These are phyloP conservation scores for Paraurostyla sp. DNA, from an alignment of 73 alveolate species.

Conservation along the genomic window DNA sequence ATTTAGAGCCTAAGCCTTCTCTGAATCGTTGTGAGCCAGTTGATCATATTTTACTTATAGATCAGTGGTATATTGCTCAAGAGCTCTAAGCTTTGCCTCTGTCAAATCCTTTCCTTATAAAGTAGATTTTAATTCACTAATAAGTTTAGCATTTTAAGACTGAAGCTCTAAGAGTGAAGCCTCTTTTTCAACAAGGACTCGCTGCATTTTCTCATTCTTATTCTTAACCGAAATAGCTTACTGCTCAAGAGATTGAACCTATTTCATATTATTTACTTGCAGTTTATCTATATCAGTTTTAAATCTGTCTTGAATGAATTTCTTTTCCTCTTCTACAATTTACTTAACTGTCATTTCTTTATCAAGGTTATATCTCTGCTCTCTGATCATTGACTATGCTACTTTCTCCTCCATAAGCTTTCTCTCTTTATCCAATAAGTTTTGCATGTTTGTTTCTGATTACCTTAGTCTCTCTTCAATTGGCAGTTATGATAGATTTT, in stretches of 20 bases:
- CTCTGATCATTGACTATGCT: slow-evolving; percentile 34
- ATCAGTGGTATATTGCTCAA: slow-evolving; percentile 46
- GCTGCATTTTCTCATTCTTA: slow-evolving; percentile 36
- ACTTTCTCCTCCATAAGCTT: slow-evolving; percentile 15
- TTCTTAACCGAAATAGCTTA: background rate
- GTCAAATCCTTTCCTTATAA: background rate
- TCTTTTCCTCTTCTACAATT: slow-evolving; percentile 54
- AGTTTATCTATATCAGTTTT: slow-evolving; percentile 29
- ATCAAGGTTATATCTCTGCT: slow-evolving; percentile 4
- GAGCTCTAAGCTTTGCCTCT: slow-evolving; percentile 45
- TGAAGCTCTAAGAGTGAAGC: slow-evolving; percentile 31
- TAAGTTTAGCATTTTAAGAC: slow-evolving; percentile 29
- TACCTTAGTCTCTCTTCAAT: slow-evolving; percentile 41
- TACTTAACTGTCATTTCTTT: slow-evolving; percentile 41
- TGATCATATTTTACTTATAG: slow-evolving; percentile 41
- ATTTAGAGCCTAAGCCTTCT: slow-evolving; percentile 30
- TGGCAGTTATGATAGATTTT: background rate
- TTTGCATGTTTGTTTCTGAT: slow-evolving; percentile 11
- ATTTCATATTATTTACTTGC: slow-evolving; percentile 22
- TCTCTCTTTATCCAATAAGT: slow-evolving; percentile 4
- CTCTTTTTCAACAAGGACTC: slow-evolving; percentile 56
- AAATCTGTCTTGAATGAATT: slow-evolving; percentile 39
- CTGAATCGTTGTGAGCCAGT: background rate
- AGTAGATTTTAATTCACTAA: background rate
- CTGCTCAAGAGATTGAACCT: slow-evolving; percentile 26